Percentiles rank a stretch among this genome's conserved stretches.
Evolutionary conservation across 2,329 filamentous ascomycete genomes (phyloP).

Genomic region (Aspergillus pseudoviridinutans): DNA sequence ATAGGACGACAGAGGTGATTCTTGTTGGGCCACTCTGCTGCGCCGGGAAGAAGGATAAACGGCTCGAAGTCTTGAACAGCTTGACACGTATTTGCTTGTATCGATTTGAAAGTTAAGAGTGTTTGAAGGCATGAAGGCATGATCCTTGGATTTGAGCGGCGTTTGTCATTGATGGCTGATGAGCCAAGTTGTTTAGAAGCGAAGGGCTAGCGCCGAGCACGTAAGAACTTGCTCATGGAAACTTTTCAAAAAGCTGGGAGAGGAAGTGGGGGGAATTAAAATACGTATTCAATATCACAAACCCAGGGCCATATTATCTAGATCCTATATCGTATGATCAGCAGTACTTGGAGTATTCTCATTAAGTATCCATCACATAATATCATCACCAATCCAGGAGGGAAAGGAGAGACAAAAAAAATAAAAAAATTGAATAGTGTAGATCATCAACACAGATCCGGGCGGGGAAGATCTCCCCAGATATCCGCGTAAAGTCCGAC

Average conservation of each 20-base stretch:
- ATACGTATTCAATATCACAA: no score
- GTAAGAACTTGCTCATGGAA: background rate
- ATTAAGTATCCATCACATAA: background rate
- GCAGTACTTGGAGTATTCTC: background rate
- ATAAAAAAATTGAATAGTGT: background rate
- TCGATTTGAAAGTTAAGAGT: background rate
- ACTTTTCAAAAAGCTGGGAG: background rate
- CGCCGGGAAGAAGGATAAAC: background rate
- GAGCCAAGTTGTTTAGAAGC: no score
- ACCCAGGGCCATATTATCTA: no score
- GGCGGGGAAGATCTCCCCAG: constrained; percentile 17
- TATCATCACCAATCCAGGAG: no score
- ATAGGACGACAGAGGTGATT: background rate
- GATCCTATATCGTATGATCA: background rate
- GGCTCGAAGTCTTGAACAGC: background rate
- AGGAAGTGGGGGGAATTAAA: background rate
- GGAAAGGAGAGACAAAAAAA: no score
- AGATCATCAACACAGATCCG: constrained; percentile 6
- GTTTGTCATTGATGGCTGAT: no score
- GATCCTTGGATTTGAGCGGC: no score
- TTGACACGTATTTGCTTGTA: background rate
- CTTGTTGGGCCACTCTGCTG: background rate
- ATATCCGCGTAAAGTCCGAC: background rate
- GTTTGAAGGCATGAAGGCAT: background rate
- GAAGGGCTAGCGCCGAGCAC: no score